Base-by-base conservation (phyloP, 306 rosid species). In the Pyrus communis region DNA sequence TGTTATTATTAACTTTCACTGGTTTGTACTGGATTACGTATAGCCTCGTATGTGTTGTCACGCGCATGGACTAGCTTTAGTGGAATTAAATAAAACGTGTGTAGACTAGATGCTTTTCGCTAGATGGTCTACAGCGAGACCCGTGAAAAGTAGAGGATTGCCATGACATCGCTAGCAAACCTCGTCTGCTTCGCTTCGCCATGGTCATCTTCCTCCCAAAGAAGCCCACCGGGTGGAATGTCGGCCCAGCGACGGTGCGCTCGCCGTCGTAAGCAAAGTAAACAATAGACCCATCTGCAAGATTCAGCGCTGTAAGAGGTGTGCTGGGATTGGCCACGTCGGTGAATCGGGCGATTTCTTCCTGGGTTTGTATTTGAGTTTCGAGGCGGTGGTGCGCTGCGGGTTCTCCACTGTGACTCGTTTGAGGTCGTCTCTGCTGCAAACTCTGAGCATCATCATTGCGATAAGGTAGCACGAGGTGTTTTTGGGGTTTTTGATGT, bases 151-250 rank as follows among this genome's bases (percentile, higher is more conserved):
- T 7, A 35, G 40, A 35, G 9, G 40, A 35, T 35, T 35, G 40
- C 40, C 7, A 6, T 7, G 40, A 7, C 40, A 7, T 35, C 9
- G 9, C 9, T 35, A 35, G 9, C 40, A 35, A 35, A 35, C 9
- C 2, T 35, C 40, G 9, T 35, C 9, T 35, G 40, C 40, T 35
- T 35, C 9, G 40, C 40, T 35, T 35, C 40, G 9, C 94, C 99
- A 96, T 91, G 8, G 99, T 96, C 99, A 96, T 96, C 87, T 92
- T 96, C 4, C 96, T 91, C 51, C 99, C 99, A 69, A 96, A 96
- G 4, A 96, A 92, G 8, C 98, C 99, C 17, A 98, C 91, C 0
- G 96, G 93, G 72, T 69, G 75, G 78, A 92, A 71, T 6, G 84
- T 55, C 11, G 92, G 98, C 0, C 99, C 93, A 2, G 87, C 67